These are phyloP conservation scores for Martiniozyma asiatica DNA, from an alignment of 1,139 yeast species.

Conservation along the genomic window DNA sequence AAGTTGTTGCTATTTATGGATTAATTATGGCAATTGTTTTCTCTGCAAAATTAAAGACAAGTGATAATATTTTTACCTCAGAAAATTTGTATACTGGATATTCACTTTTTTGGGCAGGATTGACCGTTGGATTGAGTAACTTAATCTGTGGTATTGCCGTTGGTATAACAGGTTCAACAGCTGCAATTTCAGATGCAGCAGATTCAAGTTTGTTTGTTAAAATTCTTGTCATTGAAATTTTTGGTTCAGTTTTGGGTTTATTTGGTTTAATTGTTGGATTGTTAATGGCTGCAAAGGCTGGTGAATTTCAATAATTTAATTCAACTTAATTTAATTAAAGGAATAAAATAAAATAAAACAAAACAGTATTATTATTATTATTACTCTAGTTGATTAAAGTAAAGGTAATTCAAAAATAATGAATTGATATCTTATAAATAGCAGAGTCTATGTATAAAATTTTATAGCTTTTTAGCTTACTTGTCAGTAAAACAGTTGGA, in stretches of 20 bases:
- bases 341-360: too few species aligned
- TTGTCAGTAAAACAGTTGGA: too few species aligned
- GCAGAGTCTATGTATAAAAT: too few species aligned
- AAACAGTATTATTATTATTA: too few species aligned
- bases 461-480: too few species aligned
- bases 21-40: constrained; percentile 97
- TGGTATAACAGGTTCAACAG: constrained; percentile 95
- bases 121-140: constrained; percentile 89
- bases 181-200: constrained; percentile 97
- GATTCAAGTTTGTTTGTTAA: constrained; percentile 91
- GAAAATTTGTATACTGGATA: constrained; percentile 88
- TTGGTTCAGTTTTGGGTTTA: constrained; percentile 90
- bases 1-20: constrained; percentile 97
- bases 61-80: constrained; percentile 58
- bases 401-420: too few species aligned
- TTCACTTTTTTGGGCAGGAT: constrained; percentile 95
- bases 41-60: constrained; percentile 74
- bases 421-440: too few species aligned
- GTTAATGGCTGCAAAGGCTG: constrained; percentile 93
- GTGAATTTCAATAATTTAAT: constrained; percentile 44
- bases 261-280: constrained; percentile 92
- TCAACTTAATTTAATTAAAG: too few species aligned
- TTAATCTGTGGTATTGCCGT: constrained; percentile 96
- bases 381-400: too few species aligned
- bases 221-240: constrained; percentile 91